Base-by-base conservation (phyloP, 2,329 filamentous ascomycete genomes). In the Aureobasidium leucospermi region DNA sequence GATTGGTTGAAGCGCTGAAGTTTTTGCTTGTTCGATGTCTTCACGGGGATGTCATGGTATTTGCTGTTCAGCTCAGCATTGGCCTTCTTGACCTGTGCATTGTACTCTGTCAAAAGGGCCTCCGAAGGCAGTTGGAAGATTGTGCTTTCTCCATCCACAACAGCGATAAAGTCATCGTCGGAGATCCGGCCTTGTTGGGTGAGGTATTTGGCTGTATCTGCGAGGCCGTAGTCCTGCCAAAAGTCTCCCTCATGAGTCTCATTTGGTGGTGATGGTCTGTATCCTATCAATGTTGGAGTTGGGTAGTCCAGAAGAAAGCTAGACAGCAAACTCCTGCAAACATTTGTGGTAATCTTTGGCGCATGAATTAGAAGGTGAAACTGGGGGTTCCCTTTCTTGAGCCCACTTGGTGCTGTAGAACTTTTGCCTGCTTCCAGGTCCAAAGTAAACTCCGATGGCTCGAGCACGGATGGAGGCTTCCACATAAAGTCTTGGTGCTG, bases 331-430 rank as follows among this genome's bases (percentile, higher is more conserved):
- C 47, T 52, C 29, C 58, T 42, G n/a, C 58, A 59, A 15, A 59
- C 58, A 28, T 51, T 51, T 10, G 29, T 59, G 6, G 36, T 46
- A 36, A 59, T 59, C 10, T 59, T 53, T 23, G 58, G 58, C 15
- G 58, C 58, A 53, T 59, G 58, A 16, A 59, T 45, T 7, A 59
- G 31, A 38, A 59, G 58, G n/a, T 59, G 58, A 10, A 59, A 53
- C 29, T 59, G 58, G 28, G 58, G 48, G 13, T 53, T 59, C 32
- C 39, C 58, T 23, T 59, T 59, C 39, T 59, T 59, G 6, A 53
- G 58, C 9, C 41, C 32, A n/a, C 28, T 46, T 1, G 57, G 57
- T 15, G 46, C 31, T 7, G 36, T 52, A 9, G 45, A 51, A 15
- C 19, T 49, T 11, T 46, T 39, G 11, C 48, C 58, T 5, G 48